Conservation (phyloP, 768 basidiomycete genomes). For the Boletus huronensis region DNA sequence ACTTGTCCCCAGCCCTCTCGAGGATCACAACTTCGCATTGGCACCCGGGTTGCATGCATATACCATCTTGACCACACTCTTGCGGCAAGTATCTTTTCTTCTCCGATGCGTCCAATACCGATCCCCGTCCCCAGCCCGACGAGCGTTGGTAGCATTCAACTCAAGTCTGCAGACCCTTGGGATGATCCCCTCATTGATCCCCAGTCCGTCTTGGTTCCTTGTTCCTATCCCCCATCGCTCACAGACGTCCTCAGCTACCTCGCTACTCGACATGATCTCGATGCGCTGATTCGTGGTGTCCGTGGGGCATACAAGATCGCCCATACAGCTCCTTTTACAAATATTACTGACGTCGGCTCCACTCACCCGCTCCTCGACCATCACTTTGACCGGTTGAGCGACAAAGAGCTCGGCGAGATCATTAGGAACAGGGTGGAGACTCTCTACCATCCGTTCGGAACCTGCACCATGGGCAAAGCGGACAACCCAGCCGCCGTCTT, state of each 20-base stretch:
- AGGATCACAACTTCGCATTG: not conserved
- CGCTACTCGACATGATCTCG: conserved; percentile 38
- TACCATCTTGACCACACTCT: conserved; percentile 15
- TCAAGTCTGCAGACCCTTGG: conserved; percentile 40
- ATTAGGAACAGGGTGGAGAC: conserved; percentile 37
- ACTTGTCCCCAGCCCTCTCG: conserved; percentile 3
- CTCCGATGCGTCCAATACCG: not conserved
- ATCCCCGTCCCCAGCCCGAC: conserved; percentile 36
- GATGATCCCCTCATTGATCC: conserved; percentile 45
- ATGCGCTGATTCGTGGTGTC: conserved; percentile 39
- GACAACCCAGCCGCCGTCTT: conserved; percentile 42
- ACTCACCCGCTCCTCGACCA: conserved; percentile 37
- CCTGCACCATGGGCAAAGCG: conserved; percentile 36
- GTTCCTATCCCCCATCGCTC: not conserved
- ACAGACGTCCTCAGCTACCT: conserved; percentile 37
- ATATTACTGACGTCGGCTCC: conserved; percentile 33
- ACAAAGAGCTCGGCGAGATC: conserved; percentile 34
- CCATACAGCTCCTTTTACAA: conserved; percentile 36
- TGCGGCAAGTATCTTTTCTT: conserved; percentile 21
- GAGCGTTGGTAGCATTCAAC: conserved; percentile 38
- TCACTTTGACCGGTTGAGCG: conserved; percentile 30
- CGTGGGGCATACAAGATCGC: conserved; percentile 37
- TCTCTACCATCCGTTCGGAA: conserved; percentile 43
- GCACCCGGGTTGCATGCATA: conserved; percentile 15
- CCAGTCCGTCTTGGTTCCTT: conserved; percentile 26